phyloP scores from a whole-genome alignment of 2,329 filamentous ascomycete genomes.

The Cladosporium sp. region DNA sequence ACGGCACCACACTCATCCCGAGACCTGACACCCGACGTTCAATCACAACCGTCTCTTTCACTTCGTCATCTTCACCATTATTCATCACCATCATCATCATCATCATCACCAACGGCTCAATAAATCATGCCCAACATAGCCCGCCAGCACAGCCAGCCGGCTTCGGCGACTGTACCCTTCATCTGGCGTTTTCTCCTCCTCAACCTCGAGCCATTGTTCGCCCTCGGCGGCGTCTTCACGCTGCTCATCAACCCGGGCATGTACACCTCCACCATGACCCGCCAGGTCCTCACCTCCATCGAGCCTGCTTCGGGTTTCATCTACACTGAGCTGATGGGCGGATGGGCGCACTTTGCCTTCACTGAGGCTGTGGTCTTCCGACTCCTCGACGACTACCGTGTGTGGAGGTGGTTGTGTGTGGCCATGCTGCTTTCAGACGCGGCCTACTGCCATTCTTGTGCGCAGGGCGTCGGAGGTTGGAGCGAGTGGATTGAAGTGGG shows the following conservation, averaged over 20 bases:
- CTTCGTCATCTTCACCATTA: too few relatives aligned
- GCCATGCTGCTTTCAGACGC: conserved; percentile 26
- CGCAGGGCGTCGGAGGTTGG: conserved; percentile 28
- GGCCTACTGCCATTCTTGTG: conserved; percentile 24
- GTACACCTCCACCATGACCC: conserved; percentile 23
- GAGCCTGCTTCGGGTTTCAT: conserved; percentile 23
- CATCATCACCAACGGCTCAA: too few relatives aligned
- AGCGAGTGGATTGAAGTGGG: conserved; percentile 18
- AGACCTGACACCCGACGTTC: too few relatives aligned
- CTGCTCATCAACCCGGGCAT: conserved; percentile 18
- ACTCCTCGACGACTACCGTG: conserved; percentile 26
- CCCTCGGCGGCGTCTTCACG: conserved; percentile 23
- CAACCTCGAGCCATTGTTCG: conserved; percentile 25
- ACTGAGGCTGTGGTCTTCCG: conserved; percentile 25
- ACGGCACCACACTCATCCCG: too few relatives aligned
- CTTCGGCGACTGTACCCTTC: conserved; percentile 22
- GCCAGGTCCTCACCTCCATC: conserved; percentile 19
- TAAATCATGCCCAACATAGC: not conserved
- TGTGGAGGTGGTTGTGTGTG: conserved; percentile 26
- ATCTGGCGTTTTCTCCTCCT: conserved; percentile 25
- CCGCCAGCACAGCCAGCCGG: conserved; percentile 13
- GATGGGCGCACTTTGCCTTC: conserved; percentile 27
- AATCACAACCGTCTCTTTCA: too few relatives aligned
- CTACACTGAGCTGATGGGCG: conserved; percentile 27
- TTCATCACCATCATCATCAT: too few relatives aligned